Conservation (phyloP, 768 basidiomycete species). For the Lepiota brunneoincarnata region DNA sequence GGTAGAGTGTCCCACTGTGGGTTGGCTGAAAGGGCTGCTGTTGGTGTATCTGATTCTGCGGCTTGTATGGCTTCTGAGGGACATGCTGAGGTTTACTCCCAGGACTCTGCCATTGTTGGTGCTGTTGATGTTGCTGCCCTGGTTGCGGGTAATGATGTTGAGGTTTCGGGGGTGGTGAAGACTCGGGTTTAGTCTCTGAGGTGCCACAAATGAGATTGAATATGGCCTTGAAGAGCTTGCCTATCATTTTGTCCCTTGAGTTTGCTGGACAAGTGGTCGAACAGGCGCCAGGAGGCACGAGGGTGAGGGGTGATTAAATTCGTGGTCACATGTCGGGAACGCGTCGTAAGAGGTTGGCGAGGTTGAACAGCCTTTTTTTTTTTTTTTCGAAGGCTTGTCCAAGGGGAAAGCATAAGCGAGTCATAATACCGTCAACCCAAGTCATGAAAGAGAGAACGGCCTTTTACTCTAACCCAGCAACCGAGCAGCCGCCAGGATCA, state of each 20-base stretch:
- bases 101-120: neutral
- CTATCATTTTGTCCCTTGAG: neutral
- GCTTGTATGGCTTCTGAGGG: conserved; percentile 1
- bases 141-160: conserved; percentile 13
- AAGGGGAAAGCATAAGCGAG: conserved; percentile 16
- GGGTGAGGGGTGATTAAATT: neutral
- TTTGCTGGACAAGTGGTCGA: neutral
- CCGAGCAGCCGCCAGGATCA: neutral
- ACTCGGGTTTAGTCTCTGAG: conserved; percentile 13
- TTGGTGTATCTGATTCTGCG: neutral
- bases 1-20: neutral
- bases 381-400: conserved; percentile 14
- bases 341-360: neutral
- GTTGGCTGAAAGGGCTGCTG: conserved; percentile 1
- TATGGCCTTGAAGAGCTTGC: conserved; percentile 27
- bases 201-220: conserved; percentile 25
- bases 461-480: neutral
- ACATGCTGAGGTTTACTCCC: neutral
- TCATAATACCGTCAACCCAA: conserved; percentile 51
- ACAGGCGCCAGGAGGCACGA: neutral
- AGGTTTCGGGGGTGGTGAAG: conserved; percentile 16
- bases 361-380: too few relatives aligned
- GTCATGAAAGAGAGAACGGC: neutral
- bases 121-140: conserved; percentile 10
- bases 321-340: neutral